phyloP scores from a whole-genome alignment of 176 grass and related monocot genomes.

The Oryza coarctata region DNA sequence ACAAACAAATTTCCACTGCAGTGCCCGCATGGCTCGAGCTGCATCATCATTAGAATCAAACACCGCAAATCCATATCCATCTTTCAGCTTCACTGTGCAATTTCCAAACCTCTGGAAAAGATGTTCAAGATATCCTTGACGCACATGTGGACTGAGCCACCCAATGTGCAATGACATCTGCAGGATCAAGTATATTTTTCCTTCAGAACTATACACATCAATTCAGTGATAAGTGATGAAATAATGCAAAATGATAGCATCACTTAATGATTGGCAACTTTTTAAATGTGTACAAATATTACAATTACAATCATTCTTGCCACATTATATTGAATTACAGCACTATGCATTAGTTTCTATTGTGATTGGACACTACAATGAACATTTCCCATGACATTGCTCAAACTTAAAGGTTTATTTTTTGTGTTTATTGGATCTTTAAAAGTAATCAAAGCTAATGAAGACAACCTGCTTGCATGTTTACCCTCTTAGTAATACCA shows the following conservation, averaged over 20 bases:
- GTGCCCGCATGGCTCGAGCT: conserved; percentile 38
- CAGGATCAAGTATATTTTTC: conserved; percentile 16
- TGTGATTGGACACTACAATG: conserved; percentile 6
- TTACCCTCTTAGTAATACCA: background rate
- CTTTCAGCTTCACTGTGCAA: conserved; percentile 49
- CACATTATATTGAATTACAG: conserved; percentile 14
- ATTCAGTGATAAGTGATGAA: background rate
- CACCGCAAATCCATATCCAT: conserved; percentile 61
- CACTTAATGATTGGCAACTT: background rate
- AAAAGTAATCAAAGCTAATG: background rate
- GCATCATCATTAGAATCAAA: conserved; percentile 51
- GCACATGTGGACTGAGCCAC: conserved; percentile 38
- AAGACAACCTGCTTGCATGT: background rate
- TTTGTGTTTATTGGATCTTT: background rate
- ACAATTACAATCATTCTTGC: background rate
- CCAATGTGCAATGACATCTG: conserved; percentile 74
- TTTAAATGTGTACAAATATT: background rate
- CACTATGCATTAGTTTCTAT: background rate
- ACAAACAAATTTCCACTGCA: conserved; percentile 45
- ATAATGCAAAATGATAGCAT: conserved; percentile 4
- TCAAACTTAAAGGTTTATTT: background rate
- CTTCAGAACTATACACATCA: conserved; percentile 1
- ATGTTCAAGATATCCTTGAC: conserved; percentile 39
- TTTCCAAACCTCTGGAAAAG: conserved; percentile 49
- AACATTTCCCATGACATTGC: background rate